These are phyloP conservation scores for Combretum micranthum DNA, from an alignment of 345 rosid species.

Conservation along the genomic window DNA sequence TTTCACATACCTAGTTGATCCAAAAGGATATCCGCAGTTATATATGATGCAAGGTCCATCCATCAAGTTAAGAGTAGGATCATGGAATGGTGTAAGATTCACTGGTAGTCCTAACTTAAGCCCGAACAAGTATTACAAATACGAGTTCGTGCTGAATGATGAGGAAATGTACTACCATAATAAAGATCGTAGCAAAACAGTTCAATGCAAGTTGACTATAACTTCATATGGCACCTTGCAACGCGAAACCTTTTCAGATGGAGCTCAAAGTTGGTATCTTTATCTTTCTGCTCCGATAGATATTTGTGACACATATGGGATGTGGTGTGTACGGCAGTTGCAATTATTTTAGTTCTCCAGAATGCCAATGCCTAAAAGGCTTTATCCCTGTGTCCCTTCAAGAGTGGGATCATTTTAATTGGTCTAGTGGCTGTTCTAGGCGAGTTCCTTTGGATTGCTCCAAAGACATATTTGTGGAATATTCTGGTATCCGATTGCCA, in stretches of 20 bases:
- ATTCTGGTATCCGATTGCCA: constrained; percentile 20
- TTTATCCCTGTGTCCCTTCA: constrained; percentile 4
- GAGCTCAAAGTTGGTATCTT: neutral
- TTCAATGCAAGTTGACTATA: neutral
- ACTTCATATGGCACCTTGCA: neutral
- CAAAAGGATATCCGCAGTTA: constrained; percentile 21
- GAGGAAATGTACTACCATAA: constrained; percentile 2
- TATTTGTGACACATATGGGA: neutral
- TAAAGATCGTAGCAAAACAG: neutral
- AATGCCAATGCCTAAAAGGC: constrained; percentile 11
- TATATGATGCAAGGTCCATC: constrained; percentile 12
- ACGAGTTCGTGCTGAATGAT: neutral
- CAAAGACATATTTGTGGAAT: constrained; percentile 15
- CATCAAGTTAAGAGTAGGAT: constrained; percentile 16
- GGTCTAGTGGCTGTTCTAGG: constrained; percentile 9
- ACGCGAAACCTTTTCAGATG: neutral
- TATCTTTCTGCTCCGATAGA: neutral
- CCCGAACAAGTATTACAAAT: neutral
- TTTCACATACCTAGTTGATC: constrained; percentile 6
- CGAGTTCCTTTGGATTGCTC: constrained; percentile 10
- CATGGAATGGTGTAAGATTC: constrained; percentile 26
- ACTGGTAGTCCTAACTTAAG: neutral
- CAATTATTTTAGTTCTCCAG: neutral
- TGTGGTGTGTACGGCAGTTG: constrained; percentile 9
- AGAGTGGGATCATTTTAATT: constrained; percentile 9